A percentile compares a stretch with the other conserved stretches of the same genome.
These are phyloP conservation scores for Fusarium longipes DNA, from an alignment of 2,329 filamentous ascomycete genomes.

Conservation along the genomic window DNA sequence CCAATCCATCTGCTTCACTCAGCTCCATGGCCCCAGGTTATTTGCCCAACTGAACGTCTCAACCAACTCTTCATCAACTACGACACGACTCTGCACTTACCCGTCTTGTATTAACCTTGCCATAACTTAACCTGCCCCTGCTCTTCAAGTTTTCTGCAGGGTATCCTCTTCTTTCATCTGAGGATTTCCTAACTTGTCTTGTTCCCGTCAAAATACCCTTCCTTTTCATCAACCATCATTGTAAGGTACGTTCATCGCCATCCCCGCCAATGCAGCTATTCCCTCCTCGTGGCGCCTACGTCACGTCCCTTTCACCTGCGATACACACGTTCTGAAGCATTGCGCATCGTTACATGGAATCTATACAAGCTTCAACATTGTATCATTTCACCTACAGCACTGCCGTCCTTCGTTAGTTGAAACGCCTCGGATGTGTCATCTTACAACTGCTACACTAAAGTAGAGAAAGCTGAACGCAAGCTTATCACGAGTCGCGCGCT, in stretches of 20 bases:
- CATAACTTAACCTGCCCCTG: slow-evolving; percentile 13
- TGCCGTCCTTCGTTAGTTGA: neutral
- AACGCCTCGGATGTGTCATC: neutral
- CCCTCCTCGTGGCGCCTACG: slow-evolving; percentile 39
- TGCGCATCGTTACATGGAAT: slow-evolving; percentile 1
- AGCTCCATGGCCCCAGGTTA: slow-evolving; percentile 2
- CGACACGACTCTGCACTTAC: slow-evolving; percentile 33
- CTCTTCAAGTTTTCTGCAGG: slow-evolving; percentile 2
- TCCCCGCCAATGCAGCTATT: slow-evolving; percentile 27
- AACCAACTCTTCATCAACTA: slow-evolving; percentile 38
- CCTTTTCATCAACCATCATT: slow-evolving; percentile 11
- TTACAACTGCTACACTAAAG: slow-evolving; percentile 6
- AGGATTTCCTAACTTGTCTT: slow-evolving; percentile 1
- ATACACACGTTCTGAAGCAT: slow-evolving; percentile 35
- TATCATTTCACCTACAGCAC: slow-evolving; percentile 1
- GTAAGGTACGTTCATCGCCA: slow-evolving; percentile 32
- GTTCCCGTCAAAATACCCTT: slow-evolving; percentile 4
- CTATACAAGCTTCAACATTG: slow-evolving; percentile 5
- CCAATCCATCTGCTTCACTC: slow-evolving; percentile 16
- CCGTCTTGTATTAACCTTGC: slow-evolving; percentile 19
- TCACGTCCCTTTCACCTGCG: slow-evolving; percentile 38
- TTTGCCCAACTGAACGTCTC: slow-evolving; percentile 27
- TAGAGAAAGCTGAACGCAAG: slow-evolving; percentile 21
- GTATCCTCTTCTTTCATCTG: neutral
- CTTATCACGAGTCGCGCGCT: slow-evolving; percentile 27